These are phyloP conservation scores for Citrus glauca DNA, from an alignment of 345 rosid species.

Conservation along the genomic window DNA sequence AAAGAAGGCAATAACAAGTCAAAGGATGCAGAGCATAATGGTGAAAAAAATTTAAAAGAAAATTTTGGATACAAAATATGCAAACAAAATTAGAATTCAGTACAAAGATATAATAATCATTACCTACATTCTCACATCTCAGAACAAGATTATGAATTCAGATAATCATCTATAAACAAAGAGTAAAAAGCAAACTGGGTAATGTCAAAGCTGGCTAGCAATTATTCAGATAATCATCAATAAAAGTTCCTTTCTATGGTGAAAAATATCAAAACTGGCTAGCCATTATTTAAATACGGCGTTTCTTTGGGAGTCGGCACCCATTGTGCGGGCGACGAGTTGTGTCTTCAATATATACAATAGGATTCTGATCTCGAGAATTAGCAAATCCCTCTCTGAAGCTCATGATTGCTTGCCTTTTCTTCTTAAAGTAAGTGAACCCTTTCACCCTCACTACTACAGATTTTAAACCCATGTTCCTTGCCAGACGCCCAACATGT, in stretches of 20 bases:
- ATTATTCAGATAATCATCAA: too few relatives aligned
- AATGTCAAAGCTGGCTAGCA: too few relatives aligned
- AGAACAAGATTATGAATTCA: not conserved
- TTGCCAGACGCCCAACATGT: slow-evolving; percentile 61
- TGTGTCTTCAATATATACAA: slow-evolving; percentile 73
- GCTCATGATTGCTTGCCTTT: slow-evolving; percentile 72
- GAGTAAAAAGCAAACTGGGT: not conserved
- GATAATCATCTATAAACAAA: not conserved
- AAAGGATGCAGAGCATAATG: not conserved
- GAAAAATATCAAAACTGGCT: not conserved
- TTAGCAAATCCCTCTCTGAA: slow-evolving; percentile 64
- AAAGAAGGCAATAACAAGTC: not conserved
- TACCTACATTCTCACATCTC: not conserved
- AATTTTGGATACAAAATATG: not conserved
- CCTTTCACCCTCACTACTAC: slow-evolving; percentile 88
- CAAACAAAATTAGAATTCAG: not conserved
- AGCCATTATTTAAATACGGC: slow-evolving; percentile 43
- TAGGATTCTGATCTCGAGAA: slow-evolving; percentile 50
- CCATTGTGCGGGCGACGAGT: slow-evolving; percentile 87
- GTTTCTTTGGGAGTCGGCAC: slow-evolving; percentile 75
- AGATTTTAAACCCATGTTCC: slow-evolving; percentile 65
- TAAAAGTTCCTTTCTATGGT: not conserved
- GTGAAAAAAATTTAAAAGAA: not conserved
- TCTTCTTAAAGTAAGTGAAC: slow-evolving; percentile 72
- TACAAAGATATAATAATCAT: not conserved